A percentile compares a stretch with the other conserved stretches of the same genome.
Evolutionary conservation across 306 rosid species (phyloP).

Genomic region (Lathyrus oleraceus): DNA sequence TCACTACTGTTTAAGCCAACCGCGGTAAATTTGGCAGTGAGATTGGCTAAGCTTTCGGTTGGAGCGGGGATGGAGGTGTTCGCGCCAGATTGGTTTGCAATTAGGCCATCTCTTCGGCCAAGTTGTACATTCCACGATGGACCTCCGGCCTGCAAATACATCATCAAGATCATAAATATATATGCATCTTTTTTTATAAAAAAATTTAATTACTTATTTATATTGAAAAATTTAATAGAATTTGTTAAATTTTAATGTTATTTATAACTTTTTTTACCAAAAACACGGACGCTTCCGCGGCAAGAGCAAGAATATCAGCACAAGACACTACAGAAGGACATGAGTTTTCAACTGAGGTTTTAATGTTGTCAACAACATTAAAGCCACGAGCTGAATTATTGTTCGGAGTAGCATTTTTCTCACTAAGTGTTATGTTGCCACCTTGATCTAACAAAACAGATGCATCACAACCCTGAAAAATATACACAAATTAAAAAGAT

Average conservation of each 20-base stretch:
- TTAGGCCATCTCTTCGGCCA: slow-evolving; percentile 69
- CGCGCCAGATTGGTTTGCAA: slow-evolving; percentile 71
- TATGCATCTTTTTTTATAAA: no score
- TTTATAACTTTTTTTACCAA: slow-evolving; percentile 38
- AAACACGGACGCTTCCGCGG: slow-evolving; percentile 61
- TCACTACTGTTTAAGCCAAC: slow-evolving; percentile 64
- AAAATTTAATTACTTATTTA: no score
- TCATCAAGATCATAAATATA: neutral
- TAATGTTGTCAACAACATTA: slow-evolving; percentile 65
- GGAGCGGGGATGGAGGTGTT: slow-evolving; percentile 61
- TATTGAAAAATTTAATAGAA: no score
- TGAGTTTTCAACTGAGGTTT: slow-evolving; percentile 62
- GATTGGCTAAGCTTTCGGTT: slow-evolving; percentile 50
- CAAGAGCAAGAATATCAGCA: slow-evolving; percentile 77
- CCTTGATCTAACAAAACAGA: slow-evolving; percentile 59
- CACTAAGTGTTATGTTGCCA: slow-evolving; percentile 63
- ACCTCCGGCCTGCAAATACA: slow-evolving; percentile 58
- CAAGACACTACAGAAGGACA: slow-evolving; percentile 74
- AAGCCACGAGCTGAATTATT: slow-evolving; percentile 59
- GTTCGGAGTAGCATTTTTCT: slow-evolving; percentile 64
- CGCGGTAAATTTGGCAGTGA: slow-evolving; percentile 61
- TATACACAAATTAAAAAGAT: neutral
- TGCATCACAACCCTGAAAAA: slow-evolving; percentile 72
- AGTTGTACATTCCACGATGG: slow-evolving; percentile 66
- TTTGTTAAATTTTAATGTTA: no score